These are phyloP conservation scores for Amniculicola lignicola DNA, from an alignment of 495 filamentous ascomycete species.

Conservation along the genomic window DNA sequence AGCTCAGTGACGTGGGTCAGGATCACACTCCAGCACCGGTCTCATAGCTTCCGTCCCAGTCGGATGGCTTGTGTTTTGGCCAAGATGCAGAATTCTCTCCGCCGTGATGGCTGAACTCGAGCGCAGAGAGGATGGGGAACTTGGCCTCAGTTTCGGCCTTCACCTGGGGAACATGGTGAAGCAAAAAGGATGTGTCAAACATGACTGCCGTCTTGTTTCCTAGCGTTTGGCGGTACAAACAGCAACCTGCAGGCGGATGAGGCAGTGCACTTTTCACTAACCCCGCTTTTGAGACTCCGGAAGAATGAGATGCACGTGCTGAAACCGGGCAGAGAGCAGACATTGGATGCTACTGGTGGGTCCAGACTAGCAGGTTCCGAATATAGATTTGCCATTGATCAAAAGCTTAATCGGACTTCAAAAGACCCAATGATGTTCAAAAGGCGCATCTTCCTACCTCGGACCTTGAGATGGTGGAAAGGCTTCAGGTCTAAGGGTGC, in stretches of 20 bases:
- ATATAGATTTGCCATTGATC: neutral
- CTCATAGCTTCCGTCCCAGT: constrained; percentile 2
- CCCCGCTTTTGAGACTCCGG: neutral
- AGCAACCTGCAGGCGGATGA: neutral
- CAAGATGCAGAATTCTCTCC: constrained; percentile 4
- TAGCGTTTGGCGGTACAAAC: neutral
- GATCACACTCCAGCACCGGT: neutral
- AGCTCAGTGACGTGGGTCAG: neutral
- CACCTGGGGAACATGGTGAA: neutral
- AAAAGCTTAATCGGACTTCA: neutral
- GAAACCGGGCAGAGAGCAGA: neutral
- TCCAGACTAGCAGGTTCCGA: neutral
- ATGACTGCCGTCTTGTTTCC: neutral
- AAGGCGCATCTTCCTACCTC: neutral
- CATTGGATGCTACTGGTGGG: neutral
- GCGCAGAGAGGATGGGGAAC: neutral
- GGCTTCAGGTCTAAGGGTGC: neutral
- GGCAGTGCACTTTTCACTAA: neutral
- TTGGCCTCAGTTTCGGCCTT: neutral
- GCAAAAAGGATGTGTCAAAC: constrained; percentile 13
- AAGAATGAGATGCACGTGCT: neutral
- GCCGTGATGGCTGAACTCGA: neutral
- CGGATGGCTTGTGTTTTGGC: constrained; percentile 14
- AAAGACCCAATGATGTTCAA: neutral
- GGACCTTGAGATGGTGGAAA: neutral